Base-by-base conservation (phyloP, 495 filamentous ascomycete genomes). In the Penicillium robsamsonii region DNA sequence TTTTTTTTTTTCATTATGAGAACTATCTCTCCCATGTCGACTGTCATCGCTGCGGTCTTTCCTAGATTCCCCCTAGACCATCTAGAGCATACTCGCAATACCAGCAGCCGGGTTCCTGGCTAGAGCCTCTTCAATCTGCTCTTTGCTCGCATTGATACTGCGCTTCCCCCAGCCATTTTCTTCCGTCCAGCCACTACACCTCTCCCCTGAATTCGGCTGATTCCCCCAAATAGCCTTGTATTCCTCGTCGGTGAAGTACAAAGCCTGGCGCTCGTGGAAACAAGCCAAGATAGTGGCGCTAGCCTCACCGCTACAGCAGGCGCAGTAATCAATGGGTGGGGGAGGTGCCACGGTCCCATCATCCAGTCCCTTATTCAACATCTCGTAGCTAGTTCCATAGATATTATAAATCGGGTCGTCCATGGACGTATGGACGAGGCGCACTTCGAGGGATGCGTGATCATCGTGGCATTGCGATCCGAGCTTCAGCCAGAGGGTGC, bases 91-190 rank as follows among this genome's bases (percentile, higher is more conserved):
- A 44, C 53, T 38, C 33, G 13, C n/a, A 40, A 37, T 30, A 1
- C 6, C 30, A 37, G 17, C 29, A 5, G 7, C 44, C 7, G 18
- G 10, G 2, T 29, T 18, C 17, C 38, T 47, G 12, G 44, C 44
- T 29, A 58, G 15, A 7, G 55, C 55, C 31, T 58, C 50, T 41
- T 58, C 50, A 44, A 62, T 24, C 54, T 62, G 59, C 46, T 51
- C 33, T 46, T 41, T 55, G 7, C 43, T 50, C 22, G 48, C 48
- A 11, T 17, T 18, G 18, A 17, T 12, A 31, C 4, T 6, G 37
- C 44, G 33, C 22, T 27, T 25, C 30, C 1, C 12, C 31, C 31
- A 35, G 11, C 31, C 31, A 35, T 46, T 11, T 15, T n/a, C 47
- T 18, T 46, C 29, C 7, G 2, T 44, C 30, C 52, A 27, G 4